phyloP scores from a whole-genome alignment of 345 rosid species.

The Eucalyptus melliodora region DNA sequence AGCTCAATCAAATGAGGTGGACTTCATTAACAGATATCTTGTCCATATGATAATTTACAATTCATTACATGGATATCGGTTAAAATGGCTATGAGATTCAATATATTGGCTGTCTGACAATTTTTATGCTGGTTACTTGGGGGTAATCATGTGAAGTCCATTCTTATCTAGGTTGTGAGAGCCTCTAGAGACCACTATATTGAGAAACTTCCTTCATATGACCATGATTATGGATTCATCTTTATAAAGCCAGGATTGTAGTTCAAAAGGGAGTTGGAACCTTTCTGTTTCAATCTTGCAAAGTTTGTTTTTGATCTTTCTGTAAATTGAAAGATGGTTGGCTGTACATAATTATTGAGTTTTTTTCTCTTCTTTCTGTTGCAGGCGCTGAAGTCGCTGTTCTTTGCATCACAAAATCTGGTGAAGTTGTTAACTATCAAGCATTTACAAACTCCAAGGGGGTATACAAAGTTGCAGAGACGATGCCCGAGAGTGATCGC shows the following conservation, averaged over 20 bases:
- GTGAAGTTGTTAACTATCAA: constrained; percentile 90
- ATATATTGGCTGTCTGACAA: not conserved
- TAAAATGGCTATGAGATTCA: not conserved
- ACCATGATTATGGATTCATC: not conserved
- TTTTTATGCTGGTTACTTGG: not conserved
- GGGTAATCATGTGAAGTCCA: not conserved
- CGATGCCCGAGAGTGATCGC: constrained; percentile 92
- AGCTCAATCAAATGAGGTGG: not conserved
- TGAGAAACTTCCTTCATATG: not conserved
- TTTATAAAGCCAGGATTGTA: not conserved
- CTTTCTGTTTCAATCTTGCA: not conserved
- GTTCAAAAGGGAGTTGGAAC: not conserved
- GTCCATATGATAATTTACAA: not conserved
- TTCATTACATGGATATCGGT: not conserved
- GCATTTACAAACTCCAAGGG: constrained; percentile 86
- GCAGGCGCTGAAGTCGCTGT: constrained; percentile 98
- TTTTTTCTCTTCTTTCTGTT: not conserved
- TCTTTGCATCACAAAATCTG: constrained; percentile 87
- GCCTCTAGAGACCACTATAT: not conserved
- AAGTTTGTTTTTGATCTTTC: not conserved
- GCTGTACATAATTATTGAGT: not conserved
- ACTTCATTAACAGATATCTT: not conserved
- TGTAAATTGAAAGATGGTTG: not conserved
- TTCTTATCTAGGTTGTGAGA: not conserved
- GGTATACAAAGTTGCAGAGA: constrained; percentile 77